These are phyloP conservation scores for Elaphomyces granulatus DNA, from an alignment of 495 filamentous ascomycete species.

Conservation along the genomic window DNA sequence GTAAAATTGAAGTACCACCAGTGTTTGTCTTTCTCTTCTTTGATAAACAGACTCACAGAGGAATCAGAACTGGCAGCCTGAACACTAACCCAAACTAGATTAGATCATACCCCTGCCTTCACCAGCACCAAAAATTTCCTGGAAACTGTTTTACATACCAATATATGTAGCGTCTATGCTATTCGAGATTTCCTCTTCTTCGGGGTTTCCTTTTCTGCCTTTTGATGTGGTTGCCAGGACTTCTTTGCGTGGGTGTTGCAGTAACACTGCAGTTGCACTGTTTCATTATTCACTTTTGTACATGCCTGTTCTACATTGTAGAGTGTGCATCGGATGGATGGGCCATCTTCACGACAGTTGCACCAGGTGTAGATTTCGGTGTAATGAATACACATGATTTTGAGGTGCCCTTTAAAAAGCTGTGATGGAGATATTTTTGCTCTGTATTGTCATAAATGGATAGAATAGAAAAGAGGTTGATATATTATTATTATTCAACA, in stretches of 20 bases:
- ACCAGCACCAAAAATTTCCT: slow-evolving; percentile 18
- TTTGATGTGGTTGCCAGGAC: slow-evolving; percentile 24
- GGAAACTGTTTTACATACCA: slow-evolving; percentile 16
- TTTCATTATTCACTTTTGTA: slow-evolving; percentile 25
- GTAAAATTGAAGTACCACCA: no score
- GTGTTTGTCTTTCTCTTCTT: no score
- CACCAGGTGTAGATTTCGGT: slow-evolving; percentile 33
- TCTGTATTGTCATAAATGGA: neutral
- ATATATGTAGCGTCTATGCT: slow-evolving; percentile 14
- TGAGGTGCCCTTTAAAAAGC: no score
- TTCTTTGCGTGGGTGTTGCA: slow-evolving; percentile 28
- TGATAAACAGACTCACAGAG: no score
- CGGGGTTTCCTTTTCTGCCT: slow-evolving; percentile 12
- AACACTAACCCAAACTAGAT: slow-evolving; percentile 17
- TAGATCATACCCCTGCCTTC: slow-evolving; percentile 24
- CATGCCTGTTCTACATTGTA: slow-evolving; percentile 16
- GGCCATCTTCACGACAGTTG: slow-evolving; percentile 30
- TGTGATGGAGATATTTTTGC: slow-evolving; percentile 28
- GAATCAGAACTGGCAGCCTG: slow-evolving; percentile 9
- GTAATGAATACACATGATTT: no score
- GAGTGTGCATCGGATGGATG: slow-evolving; percentile 18
- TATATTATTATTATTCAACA: neutral
- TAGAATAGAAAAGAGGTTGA: neutral
- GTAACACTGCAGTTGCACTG: slow-evolving; percentile 33
- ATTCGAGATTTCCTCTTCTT: slow-evolving; percentile 3